Evolutionary conservation across 495 filamentous ascomycete species (phyloP).

Genomic region (Hypoxylon subgilvum): DNA sequence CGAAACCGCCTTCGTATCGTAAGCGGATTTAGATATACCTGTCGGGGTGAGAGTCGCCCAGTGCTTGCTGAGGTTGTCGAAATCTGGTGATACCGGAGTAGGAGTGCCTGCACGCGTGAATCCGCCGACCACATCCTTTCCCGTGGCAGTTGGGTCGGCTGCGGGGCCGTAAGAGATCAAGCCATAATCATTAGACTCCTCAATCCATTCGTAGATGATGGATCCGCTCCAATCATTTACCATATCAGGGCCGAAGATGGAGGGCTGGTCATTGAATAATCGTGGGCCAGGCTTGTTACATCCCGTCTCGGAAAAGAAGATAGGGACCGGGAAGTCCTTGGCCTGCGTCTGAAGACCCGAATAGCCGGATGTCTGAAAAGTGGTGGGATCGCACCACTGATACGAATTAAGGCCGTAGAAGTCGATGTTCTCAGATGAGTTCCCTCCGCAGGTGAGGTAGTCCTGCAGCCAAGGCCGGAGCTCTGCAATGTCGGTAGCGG

Average conservation of each 20-base stretch:
- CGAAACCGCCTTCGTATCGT: conserved; percentile 62
- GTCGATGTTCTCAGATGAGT: conserved; percentile 73
- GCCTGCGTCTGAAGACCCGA: conserved; percentile 61
- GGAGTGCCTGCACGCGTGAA: conserved; percentile 75
- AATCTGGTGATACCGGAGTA: conserved; percentile 76
- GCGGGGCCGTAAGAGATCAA: conserved; percentile 76
- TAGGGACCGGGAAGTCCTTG: conserved; percentile 68
- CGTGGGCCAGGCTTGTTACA: conserved; percentile 73
- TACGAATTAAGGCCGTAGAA: conserved; percentile 89
- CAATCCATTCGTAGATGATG: conserved; percentile 90
- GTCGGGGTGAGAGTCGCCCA: conserved; percentile 77
- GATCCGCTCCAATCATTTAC: conserved; percentile 76
- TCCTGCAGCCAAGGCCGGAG: conserved; percentile 87
- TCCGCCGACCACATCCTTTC: conserved; percentile 65
- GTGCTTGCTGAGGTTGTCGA: conserved; percentile 73
- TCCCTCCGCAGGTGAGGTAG: conserved; percentile 78
- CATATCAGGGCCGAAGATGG: conserved; percentile 80
- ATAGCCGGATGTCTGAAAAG: conserved; percentile 74
- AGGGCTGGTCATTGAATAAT: conserved; percentile 74
- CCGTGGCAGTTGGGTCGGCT: conserved; percentile 53
- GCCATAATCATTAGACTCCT: conserved; percentile 85
- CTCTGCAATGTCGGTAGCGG: conserved; percentile 82
- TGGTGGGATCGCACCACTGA: conserved; percentile 78
- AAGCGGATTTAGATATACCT: conserved; percentile 67
- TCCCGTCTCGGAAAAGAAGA: conserved; percentile 85